A percentile compares a stretch with the other conserved stretches of the same genome.
These are phyloP conservation scores for Gnomoniopsis smithogilvyi DNA, from an alignment of 2,329 filamentous ascomycete species.

Conservation along the genomic window DNA sequence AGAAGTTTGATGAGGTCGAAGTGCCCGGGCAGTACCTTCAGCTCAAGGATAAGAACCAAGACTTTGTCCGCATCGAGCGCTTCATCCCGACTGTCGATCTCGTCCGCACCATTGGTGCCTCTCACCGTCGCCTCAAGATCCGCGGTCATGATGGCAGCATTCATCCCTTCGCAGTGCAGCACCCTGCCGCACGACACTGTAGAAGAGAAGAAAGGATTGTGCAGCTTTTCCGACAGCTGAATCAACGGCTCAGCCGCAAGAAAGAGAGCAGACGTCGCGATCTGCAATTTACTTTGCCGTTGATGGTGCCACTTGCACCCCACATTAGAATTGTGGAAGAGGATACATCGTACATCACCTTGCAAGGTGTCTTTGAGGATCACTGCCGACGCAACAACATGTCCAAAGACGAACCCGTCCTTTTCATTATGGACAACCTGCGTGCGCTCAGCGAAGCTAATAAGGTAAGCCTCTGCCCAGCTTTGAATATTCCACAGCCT, in stretches of 20 bases:
- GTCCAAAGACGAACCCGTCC: constrained; percentile 90
- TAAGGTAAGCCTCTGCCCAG: constrained; percentile 43
- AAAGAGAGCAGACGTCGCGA: constrained; percentile 95
- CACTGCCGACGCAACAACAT: constrained; percentile 84
- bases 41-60: constrained; percentile 98
- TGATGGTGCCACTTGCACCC: constrained; percentile 93
- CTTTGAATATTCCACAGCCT: background rate
- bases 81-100: constrained; percentile 95
- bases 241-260: constrained; percentile 83
- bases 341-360: constrained; percentile 86
- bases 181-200: constrained; percentile 89
- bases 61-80: constrained; percentile 95
- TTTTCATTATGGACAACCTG: constrained; percentile 95
- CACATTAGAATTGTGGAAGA: constrained; percentile 96
- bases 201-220: constrained; percentile 91
- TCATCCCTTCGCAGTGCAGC: constrained; percentile 95
- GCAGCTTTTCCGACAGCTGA: constrained; percentile 96
- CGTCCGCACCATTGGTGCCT: constrained; percentile 84
- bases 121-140: constrained; percentile 90
- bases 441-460: constrained; percentile 71
- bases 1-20: constrained; percentile 98
- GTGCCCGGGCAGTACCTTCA: constrained; percentile 95
- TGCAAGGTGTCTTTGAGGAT: constrained; percentile 95
- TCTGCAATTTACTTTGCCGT: constrained; percentile 89
- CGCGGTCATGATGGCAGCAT: constrained; percentile 95